Evolutionary conservation across 805 yeast species (phyloP).

Genomic region (Kuraishia piskuri): DNA sequence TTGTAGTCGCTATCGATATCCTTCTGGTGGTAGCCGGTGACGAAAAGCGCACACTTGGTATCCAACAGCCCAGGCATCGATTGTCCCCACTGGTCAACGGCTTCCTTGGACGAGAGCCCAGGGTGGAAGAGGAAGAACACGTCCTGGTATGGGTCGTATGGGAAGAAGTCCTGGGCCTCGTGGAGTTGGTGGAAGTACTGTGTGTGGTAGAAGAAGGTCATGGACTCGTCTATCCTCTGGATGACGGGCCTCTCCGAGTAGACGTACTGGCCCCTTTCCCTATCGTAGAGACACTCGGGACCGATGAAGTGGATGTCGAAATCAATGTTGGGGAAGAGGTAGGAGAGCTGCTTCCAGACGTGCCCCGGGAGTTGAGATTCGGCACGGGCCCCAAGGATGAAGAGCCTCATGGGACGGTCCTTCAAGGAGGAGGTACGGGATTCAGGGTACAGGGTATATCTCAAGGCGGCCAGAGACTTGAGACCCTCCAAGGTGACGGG

Average conservation of each 20-base stretch:
- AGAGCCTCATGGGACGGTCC: conserved; percentile 84
- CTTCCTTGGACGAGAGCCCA: conserved; percentile 78
- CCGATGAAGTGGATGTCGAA: conserved; percentile 91
- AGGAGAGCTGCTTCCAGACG: conserved; percentile 91
- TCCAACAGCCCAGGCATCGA: conserved; percentile 82
- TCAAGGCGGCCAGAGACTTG: conserved; percentile 85
- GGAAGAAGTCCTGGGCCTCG: conserved; percentile 91
- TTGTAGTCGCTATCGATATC: conserved; percentile 65
- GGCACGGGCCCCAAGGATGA: conserved; percentile 85
- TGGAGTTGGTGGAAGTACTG: conserved; percentile 87
- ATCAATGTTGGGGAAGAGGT: conserved; percentile 71
- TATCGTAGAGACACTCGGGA: conserved; percentile 81
- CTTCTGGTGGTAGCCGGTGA: conserved; percentile 79
- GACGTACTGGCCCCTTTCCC: conserved; percentile 53
- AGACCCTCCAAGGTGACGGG: conserved; percentile 88
- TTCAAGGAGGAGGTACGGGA: conserved; percentile 52
- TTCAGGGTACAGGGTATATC: conserved; percentile 80
- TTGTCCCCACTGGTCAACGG: conserved; percentile 73
- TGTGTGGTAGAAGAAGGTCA: conserved; percentile 77
- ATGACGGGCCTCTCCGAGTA: conserved; percentile 57
- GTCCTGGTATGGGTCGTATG: conserved; percentile 95
- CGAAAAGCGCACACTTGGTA: conserved; percentile 85
- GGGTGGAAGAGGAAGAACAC: conserved; percentile 93
- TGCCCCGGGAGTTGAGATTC: conserved; percentile 91
- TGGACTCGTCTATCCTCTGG: conserved; percentile 62